phyloP scores from a whole-genome alignment of 2,329 filamentous ascomycete genomes.

The Sclerotinia sclerotiorum region DNA sequence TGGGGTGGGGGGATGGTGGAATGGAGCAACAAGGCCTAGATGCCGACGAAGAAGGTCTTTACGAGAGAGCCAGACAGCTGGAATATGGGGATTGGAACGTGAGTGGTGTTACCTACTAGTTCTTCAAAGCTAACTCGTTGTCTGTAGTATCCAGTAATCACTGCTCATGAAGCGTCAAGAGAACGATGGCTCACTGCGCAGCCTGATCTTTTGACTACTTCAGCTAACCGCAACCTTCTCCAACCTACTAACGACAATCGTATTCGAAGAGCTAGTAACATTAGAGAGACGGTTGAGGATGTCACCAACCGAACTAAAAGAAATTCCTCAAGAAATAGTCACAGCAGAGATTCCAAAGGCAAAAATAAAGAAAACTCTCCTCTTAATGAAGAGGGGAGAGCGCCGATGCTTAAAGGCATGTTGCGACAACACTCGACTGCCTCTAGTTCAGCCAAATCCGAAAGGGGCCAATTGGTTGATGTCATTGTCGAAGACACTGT shows the following conservation, averaged over 20 bases:
- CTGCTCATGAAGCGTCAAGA: constrained; percentile 71
- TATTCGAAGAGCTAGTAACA: constrained; percentile 43
- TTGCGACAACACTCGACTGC: constrained; percentile 50
- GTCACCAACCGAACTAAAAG: constrained; percentile 41
- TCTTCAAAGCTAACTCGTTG: constrained; percentile 5
- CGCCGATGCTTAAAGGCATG: constrained; percentile 41
- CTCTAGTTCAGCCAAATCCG: constrained; percentile 52
- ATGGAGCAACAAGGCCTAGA: constrained; percentile 54
- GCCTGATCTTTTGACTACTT: constrained; percentile 54
- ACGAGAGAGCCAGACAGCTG: constrained; percentile 66
- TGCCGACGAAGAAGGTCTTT: constrained; percentile 69
- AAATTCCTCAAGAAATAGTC: constrained; percentile 32
- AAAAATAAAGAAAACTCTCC: constrained; percentile 32
- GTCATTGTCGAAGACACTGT: constrained; percentile 64
- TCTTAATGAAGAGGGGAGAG: constrained; percentile 38
- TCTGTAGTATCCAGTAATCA: constrained; percentile 84
- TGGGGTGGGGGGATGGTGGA: constrained; percentile 47
- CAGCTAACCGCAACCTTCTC: constrained; percentile 54
- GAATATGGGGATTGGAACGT: constrained; percentile 95
- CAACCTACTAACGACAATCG: constrained; percentile 49
- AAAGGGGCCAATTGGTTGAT: constrained; percentile 64
- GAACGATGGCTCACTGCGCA: constrained; percentile 61
- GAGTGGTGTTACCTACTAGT: constrained; percentile 45
- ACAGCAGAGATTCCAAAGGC: constrained; percentile 35
- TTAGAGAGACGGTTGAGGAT: constrained; percentile 41